Percentiles rank a stretch among this genome's conserved stretches.
phyloP scores from a whole-genome alignment of 441 rosid genomes.

The Gossypium gossypioides region DNA sequence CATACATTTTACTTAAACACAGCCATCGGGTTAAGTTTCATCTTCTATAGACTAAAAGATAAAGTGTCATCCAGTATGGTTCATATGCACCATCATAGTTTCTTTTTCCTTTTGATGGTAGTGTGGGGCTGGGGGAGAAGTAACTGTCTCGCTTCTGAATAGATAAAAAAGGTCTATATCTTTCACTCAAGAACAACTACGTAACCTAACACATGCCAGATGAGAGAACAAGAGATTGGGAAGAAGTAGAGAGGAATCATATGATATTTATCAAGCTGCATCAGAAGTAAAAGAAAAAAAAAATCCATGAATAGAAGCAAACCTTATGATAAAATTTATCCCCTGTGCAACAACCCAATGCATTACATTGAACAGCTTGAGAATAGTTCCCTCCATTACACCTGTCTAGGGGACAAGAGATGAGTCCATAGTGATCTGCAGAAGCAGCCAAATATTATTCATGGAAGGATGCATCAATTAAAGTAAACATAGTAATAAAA shows the following conservation, averaged over 20 bases:
- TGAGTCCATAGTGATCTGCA: constrained; percentile 29
- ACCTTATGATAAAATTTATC: constrained; percentile 39
- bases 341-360: constrained; percentile 13
- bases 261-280: not conserved
- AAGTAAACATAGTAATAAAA: not conserved
- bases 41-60: not conserved
- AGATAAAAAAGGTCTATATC: not conserved
- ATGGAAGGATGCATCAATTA: not conserved
- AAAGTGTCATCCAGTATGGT: not conserved
- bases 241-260: not conserved
- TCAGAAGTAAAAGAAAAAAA: not conserved
- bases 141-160: not conserved
- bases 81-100: not conserved
- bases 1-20: not conserved
- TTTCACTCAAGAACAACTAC: constrained; percentile 4
- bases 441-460: constrained; percentile 16
- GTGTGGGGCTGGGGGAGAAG: not conserved
- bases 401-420: constrained; percentile 22
- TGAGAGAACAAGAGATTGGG: not conserved
- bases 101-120: not conserved
- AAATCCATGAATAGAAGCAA: constrained; percentile 14
- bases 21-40: not conserved
- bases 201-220: not conserved
- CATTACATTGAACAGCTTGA: constrained; percentile 24
- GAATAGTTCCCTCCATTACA: constrained; percentile 18